Evolutionary conservation across 208 protist species (phyloP).

Genomic region (Wallacemonas sp.): DNA sequence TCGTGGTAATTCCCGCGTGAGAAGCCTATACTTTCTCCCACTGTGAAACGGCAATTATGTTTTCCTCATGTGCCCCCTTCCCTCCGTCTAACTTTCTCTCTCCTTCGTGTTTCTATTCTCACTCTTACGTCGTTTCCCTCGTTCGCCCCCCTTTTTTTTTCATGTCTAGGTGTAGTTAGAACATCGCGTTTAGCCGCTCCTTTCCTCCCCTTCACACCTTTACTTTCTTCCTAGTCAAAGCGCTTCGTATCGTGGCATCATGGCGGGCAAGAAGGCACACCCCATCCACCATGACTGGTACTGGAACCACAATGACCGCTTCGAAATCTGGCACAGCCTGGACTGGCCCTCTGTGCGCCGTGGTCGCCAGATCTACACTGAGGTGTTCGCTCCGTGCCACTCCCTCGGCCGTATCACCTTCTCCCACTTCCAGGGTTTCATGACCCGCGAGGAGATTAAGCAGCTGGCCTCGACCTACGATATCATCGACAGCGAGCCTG

Average conservation of each 20-base stretch:
- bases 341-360: slow-evolving; percentile 94
- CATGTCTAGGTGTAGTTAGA: slow-evolving; percentile 13
- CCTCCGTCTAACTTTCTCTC: neutral
- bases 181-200: slow-evolving; percentile 1
- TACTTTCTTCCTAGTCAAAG: slow-evolving; percentile 2
- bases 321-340: slow-evolving; percentile 89
- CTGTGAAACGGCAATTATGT: too few relatives aligned
- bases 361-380: slow-evolving; percentile 97
- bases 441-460: slow-evolving; percentile 97
- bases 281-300: slow-evolving; percentile 89
- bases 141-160: neutral
- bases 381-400: slow-evolving; percentile 98
- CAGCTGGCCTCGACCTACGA: slow-evolving; percentile 92
- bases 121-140: neutral
- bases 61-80: too few relatives aligned
- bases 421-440: slow-evolving; percentile 97
- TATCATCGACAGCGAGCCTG: slow-evolving; percentile 94
- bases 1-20: too few relatives aligned
- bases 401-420: slow-evolving; percentile 95
- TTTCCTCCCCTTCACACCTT: slow-evolving; percentile 2
- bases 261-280: slow-evolving; percentile 86
- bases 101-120: neutral
- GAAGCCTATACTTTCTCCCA: too few relatives aligned
- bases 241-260: slow-evolving; percentile 30
- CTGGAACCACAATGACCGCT: slow-evolving; percentile 89